phyloP scores from a whole-genome alignment of 495 filamentous ascomycete species.

The Tuber borchii region DNA sequence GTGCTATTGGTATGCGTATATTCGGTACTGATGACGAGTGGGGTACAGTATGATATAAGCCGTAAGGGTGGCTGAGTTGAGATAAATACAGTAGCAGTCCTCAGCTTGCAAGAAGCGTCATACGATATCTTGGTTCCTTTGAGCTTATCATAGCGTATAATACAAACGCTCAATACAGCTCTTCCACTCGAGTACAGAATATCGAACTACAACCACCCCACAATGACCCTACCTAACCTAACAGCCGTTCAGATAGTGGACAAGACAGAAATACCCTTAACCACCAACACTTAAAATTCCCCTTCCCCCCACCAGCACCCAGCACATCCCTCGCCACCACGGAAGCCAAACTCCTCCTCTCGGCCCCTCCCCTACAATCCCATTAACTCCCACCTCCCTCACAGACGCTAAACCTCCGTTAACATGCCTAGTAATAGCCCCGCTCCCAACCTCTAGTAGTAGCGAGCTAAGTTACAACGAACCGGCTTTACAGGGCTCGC shows the following conservation, averaged over 20 bases:
- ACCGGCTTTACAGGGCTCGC: constrained; percentile 18
- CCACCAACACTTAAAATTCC: constrained; percentile 16
- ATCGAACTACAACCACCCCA: neutral
- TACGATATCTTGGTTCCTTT: neutral
- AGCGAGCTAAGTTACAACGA: neutral
- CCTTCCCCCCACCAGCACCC: neutral
- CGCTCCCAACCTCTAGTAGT: constrained; percentile 13
- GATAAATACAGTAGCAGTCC: neutral
- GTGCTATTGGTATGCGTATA: neutral
- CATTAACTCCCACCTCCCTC: constrained; percentile 6
- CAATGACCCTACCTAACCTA: constrained; percentile 3
- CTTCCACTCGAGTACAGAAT: neutral
- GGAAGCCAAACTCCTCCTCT: constrained; percentile 14
- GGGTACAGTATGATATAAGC: neutral
- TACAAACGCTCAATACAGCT: neutral
- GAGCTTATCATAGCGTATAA: neutral
- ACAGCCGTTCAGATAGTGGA: constrained; percentile 14
- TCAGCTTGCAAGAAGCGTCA: neutral
- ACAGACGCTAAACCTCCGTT: constrained; percentile 10
- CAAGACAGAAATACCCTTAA: constrained; percentile 5
- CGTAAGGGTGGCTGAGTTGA: neutral
- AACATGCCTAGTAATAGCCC: constrained; percentile 19
- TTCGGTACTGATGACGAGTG: neutral
- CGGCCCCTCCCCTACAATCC: constrained; percentile 16
- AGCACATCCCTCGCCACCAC: neutral